These are phyloP conservation scores for Podosphaera fusca DNA, from an alignment of 2,329 filamentous ascomycete species.

Conservation along the genomic window DNA sequence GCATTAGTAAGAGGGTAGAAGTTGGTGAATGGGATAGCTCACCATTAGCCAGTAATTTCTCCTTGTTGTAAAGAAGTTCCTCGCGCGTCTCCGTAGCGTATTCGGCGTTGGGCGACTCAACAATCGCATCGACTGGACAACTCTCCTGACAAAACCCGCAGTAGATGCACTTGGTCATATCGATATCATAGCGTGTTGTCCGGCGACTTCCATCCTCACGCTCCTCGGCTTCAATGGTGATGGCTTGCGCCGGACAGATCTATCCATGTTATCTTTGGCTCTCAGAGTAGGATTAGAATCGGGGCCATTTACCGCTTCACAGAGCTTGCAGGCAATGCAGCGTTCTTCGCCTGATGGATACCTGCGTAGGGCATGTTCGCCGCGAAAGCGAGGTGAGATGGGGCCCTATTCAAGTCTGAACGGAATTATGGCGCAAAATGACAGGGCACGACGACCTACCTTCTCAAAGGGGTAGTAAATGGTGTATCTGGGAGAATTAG, in stretches of 20 bases:
- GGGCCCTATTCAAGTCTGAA: slow-evolving; percentile 35
- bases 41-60: slow-evolving; percentile 21
- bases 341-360: slow-evolving; percentile 96
- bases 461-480: slow-evolving; percentile 99
- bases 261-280: slow-evolving; percentile 13
- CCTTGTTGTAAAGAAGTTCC: slow-evolving; percentile 93
- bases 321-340: slow-evolving; percentile 98
- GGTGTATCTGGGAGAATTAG: slow-evolving; percentile 45
- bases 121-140: slow-evolving; percentile 90
- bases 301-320: slow-evolving; percentile 45
- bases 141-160: slow-evolving; percentile 98
- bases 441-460: slow-evolving; percentile 19
- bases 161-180: slow-evolving; percentile 99
- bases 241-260: slow-evolving; percentile 92
- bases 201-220: slow-evolving; percentile 84
- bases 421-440: background rate
- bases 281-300: background rate
- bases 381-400: slow-evolving; percentile 92
- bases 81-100: slow-evolving; percentile 64
- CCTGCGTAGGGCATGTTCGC: slow-evolving; percentile 85
- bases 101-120: slow-evolving; percentile 51
- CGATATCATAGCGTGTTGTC: slow-evolving; percentile 94
- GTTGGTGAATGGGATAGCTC: background rate
- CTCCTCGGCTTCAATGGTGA: slow-evolving; percentile 98
- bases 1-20: background rate